phyloP scores from a whole-genome alignment of 2,329 filamentous ascomycete genomes.

The Aureobasidium sp. region DNA sequence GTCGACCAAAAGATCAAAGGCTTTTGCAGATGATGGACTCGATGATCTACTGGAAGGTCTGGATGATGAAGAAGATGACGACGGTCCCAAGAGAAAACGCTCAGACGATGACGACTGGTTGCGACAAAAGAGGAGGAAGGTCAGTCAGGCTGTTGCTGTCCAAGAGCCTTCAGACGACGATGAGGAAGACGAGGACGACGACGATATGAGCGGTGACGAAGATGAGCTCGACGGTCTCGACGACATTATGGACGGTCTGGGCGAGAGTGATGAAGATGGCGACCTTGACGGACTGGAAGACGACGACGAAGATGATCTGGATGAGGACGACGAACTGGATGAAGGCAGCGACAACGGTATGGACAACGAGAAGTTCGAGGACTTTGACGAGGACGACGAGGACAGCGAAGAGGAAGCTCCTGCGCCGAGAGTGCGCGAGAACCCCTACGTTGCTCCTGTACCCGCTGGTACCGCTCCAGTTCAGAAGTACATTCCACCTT shows the following conservation, averaged over 20 bases:
- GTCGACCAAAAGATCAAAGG: conserved; percentile 76
- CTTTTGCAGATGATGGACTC: conserved; percentile 83
- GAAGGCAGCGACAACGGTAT: conserved; percentile 40
- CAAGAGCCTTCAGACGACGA: conserved; percentile 31
- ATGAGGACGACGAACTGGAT: conserved; percentile 40
- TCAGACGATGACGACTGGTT: conserved; percentile 69
- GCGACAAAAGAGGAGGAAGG: conserved; percentile 62
- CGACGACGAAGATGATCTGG: conserved; percentile 24
- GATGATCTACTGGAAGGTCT: conserved; percentile 80
- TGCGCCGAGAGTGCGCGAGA: conserved; percentile 70
- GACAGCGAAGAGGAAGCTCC: conserved; percentile 35
- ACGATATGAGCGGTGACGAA: conserved; percentile 16
- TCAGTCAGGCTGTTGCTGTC: conserved; percentile 37
- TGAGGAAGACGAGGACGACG: conserved; percentile 32
- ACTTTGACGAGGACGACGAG: conserved; percentile 36
- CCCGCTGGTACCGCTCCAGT: conserved; percentile 38
- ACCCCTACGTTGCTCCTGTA: conserved; percentile 86
- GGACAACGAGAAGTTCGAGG: conserved; percentile 32
- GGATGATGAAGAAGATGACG: conserved; percentile 50
- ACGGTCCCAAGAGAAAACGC: conserved; percentile 63
- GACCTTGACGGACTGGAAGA: conserved; percentile 32
- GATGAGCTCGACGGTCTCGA: conserved; percentile 26
- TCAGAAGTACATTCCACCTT: conserved; percentile 91
- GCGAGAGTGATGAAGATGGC: conserved; percentile 28
- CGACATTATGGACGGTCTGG: conserved; percentile 27